Evolutionary conservation across 2,329 filamentous ascomycete species (phyloP).

Genomic region (Daldinia eschscholtzii): DNA sequence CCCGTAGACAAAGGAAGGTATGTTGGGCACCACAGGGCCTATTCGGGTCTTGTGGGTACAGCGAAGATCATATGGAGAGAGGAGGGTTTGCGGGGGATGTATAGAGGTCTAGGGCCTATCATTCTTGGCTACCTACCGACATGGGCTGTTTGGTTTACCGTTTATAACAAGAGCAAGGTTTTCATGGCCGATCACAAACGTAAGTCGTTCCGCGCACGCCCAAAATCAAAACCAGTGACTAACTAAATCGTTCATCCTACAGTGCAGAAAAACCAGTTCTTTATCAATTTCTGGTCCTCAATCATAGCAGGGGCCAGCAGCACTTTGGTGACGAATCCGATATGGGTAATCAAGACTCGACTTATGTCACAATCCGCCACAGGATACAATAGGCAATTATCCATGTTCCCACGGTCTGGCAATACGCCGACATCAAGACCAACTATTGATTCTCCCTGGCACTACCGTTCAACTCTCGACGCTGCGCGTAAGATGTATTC

Average conservation of each 20-base stretch:
- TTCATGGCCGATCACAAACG: constrained; percentile 76
- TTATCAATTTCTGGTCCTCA: constrained; percentile 89
- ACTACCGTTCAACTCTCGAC: constrained; percentile 90
- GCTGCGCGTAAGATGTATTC: constrained; percentile 96
- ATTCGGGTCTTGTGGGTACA: constrained; percentile 89
- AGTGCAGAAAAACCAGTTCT: constrained; percentile 78
- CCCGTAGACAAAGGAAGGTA: constrained; percentile 63
- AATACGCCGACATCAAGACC: constrained; percentile 69
- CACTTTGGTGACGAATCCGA: constrained; percentile 94
- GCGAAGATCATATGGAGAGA: constrained; percentile 86
- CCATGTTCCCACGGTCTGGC: constrained; percentile 61
- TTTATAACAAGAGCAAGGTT: constrained; percentile 91
- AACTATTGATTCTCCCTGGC: constrained; percentile 79
- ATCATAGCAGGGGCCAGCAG: constrained; percentile 92
- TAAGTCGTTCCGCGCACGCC: constrained; percentile 56
- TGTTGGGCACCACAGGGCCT: constrained; percentile 71
- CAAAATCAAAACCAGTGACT: constrained; percentile 21
- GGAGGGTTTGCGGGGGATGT: constrained; percentile 91
- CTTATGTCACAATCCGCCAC: constrained; percentile 88
- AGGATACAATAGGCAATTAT: constrained; percentile 61
- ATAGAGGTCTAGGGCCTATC: constrained; percentile 93
- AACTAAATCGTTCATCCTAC: constrained; percentile 19
- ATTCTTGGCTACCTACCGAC: constrained; percentile 95
- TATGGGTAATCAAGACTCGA: constrained; percentile 99
- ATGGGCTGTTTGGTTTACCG: constrained; percentile 97